Evolutionary conservation across 2,329 filamentous ascomycete genomes (phyloP), one percentile per base, ranked within the genome.

Genomic region (Rhinocladiella similis): DNA sequence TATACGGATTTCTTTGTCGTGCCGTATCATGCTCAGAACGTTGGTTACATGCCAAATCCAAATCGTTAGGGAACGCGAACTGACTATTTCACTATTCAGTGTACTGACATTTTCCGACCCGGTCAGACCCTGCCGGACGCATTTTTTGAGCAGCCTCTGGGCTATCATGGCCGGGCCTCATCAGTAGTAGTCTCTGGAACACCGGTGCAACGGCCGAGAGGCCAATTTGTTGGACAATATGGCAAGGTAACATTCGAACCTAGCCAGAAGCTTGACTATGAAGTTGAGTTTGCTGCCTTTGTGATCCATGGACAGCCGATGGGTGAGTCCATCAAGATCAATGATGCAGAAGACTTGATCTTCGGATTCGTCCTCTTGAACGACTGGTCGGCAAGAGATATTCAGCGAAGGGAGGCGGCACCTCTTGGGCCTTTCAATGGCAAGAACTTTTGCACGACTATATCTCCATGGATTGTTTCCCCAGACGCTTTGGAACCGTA

Each of bases 361-460:
- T 93, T 93, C 66, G 90, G 90, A 9, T 79, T 90, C 18, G 89
- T 93, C 0, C 73, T 94, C 51, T 82, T 94, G 79, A 94, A 94
- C 65, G 90, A 94, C 71, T 94, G 90, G 90, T 57, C 54, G 9
- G 54, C 54, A 5, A 47, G 56, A 16, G 56, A 59, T 38, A n/a
- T 59, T 2, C 54, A 59, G 16, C 22, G 27, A 18, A 47, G 39
- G 47, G 56, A 59, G 19, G 35, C 27, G n/a, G 42, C 49, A 5
- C 55, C 55, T 3, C 47, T 59, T 1, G 56, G 53, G 3, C 48
- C 56, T 3, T 59, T 59, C 46, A 51, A 46, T 16, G 42, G 42
- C 3, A 59, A 59, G 42, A 48, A 47, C 33, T 59, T 59, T 22
- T 41, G 45, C 4, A 57, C 56, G 1, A 59, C 42, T 12, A 53